Conservation (phyloP, 768 basidiomycete genomes). For the Albatrellus ellisii region DNA sequence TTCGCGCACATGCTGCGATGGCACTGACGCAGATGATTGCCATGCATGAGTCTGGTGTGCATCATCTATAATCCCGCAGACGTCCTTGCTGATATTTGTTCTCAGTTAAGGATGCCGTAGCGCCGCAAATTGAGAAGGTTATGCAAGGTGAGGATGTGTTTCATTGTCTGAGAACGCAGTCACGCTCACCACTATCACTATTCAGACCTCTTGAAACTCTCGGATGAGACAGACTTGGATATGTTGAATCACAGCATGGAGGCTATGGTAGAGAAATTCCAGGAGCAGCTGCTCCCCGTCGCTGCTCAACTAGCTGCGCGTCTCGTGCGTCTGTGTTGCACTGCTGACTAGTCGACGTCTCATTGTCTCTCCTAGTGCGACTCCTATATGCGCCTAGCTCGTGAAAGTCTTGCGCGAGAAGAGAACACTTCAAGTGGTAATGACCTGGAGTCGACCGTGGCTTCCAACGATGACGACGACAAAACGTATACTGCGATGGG, state of each 20-base stretch:
- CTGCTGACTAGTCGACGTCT: neutral
- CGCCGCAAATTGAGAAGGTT: slow-evolving; percentile 74
- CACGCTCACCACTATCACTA: too few species aligned
- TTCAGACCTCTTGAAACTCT: slow-evolving; percentile 74
- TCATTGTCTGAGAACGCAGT: neutral
- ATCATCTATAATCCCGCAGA: slow-evolving; percentile 2
- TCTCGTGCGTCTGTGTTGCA: slow-evolving; percentile 47
- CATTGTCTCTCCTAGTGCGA: slow-evolving; percentile 40
- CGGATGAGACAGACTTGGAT: slow-evolving; percentile 87
- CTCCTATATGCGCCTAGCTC: slow-evolving; percentile 67
- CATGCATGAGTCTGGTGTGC: slow-evolving; percentile 47
- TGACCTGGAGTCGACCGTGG: slow-evolving; percentile 42
- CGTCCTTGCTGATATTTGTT: neutral
- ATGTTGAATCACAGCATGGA: slow-evolving; percentile 75
- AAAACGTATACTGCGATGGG: slow-evolving; percentile 85
- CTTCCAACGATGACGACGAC: slow-evolving; percentile 53
- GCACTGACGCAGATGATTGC: slow-evolving; percentile 68
- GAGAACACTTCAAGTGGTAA: slow-evolving; percentile 35
- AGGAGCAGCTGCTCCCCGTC: slow-evolving; percentile 73
- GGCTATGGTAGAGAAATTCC: slow-evolving; percentile 76
- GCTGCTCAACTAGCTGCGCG: slow-evolving; percentile 68
- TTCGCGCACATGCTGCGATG: slow-evolving; percentile 72
- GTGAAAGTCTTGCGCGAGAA: slow-evolving; percentile 43
- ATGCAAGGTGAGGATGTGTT: slow-evolving; percentile 47
- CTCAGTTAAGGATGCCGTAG: slow-evolving; percentile 54